Conservation (phyloP, 139 green algal genomes). For the Edaphochlamys debaryana region DNA sequence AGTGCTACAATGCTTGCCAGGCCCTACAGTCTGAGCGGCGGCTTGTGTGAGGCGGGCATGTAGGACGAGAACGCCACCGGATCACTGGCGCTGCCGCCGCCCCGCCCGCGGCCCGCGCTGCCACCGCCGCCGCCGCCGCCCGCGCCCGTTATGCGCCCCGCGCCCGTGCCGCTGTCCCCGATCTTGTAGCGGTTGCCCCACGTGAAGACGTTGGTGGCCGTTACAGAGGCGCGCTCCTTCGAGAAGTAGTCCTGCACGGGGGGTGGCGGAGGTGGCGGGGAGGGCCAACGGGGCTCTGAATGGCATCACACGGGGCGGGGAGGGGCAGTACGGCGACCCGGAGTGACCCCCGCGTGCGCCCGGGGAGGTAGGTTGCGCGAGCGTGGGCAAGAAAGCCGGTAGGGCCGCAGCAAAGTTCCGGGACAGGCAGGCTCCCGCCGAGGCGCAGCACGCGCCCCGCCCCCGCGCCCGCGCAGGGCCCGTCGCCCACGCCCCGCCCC, state of each 20-base stretch:
- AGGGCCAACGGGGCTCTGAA: neutral
- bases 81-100: neutral
- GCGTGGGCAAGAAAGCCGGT: neutral
- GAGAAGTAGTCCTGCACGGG: constrained; percentile 35
- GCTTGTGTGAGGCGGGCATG: constrained; percentile 23
- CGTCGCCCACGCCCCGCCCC: no score
- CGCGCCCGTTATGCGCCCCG: no score
- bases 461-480: no score
- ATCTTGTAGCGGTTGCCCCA: constrained; percentile 41
- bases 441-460: no score
- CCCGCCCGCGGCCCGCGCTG: neutral
- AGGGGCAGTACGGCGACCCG: neutral
- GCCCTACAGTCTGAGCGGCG: constrained; percentile 31
- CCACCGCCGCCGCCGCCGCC: neutral
- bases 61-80: neutral
- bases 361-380: no score
- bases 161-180: neutral
- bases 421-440: no score
- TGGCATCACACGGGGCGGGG: neutral
- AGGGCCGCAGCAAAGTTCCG: neutral
- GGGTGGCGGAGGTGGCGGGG: neutral
- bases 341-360: no score
- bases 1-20: no score
- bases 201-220: constrained; percentile 37
- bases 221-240: constrained; percentile 38